phyloP scores from a whole-genome alignment of 495 filamentous ascomycete genomes.

The Penicillium salamii region DNA sequence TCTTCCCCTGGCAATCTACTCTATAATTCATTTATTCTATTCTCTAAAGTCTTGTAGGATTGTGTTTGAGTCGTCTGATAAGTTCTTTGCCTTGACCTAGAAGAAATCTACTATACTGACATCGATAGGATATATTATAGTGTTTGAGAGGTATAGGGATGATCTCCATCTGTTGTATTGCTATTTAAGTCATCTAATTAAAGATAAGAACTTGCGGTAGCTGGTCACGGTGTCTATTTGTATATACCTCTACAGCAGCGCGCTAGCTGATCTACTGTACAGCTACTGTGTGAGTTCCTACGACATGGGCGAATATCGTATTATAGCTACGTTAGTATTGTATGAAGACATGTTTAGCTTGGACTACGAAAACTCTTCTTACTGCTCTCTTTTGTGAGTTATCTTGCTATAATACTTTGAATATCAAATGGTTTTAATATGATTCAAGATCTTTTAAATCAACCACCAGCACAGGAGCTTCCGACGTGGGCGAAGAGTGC shows the following conservation, averaged over 20 bases:
- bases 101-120: not conserved
- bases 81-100: not conserved
- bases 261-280: not conserved
- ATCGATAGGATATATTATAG: not conserved
- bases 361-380: too few species aligned
- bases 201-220: too few species aligned
- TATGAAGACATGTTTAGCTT: too few species aligned
- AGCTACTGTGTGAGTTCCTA: not conserved
- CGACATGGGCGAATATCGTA: not conserved
- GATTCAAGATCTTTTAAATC: too few species aligned
- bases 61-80: not conserved
- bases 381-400: too few species aligned
- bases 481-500: too few species aligned
- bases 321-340: too few species aligned
- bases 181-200: not conserved
- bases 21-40: not conserved
- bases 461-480: too few species aligned
- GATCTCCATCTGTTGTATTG: not conserved
- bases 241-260: not conserved
- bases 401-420: too few species aligned
- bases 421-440: too few species aligned
- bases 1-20: not conserved
- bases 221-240: too few species aligned
- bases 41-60: not conserved
- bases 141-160: not conserved